Evolutionary conservation across 495 filamentous ascomycete genomes (phyloP).

Genomic region (Neurospora sp.): DNA sequence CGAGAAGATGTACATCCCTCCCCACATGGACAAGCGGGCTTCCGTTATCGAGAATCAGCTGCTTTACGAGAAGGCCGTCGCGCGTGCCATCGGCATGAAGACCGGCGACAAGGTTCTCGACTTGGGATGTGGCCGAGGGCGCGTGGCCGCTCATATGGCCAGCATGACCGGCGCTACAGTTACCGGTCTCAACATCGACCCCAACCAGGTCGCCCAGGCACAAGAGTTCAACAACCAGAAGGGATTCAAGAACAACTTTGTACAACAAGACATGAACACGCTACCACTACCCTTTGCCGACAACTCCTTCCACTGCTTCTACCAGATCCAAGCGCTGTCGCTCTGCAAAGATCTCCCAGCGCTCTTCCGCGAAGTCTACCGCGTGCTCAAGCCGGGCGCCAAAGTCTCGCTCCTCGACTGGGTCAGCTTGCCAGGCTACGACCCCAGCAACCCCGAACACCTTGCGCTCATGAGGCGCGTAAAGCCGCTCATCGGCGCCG

Average conservation of each 20-base stretch:
- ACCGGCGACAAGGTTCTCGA: conserved; percentile 45
- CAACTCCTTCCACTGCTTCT: conserved; percentile 50
- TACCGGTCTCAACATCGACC: conserved; percentile 54
- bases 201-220: conserved; percentile 51
- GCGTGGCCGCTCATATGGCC: conserved; percentile 54
- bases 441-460: conserved; percentile 44
- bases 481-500: conserved; percentile 54
- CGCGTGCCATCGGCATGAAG: conserved; percentile 40
- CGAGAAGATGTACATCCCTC: conserved; percentile 62
- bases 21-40: conserved; percentile 49
- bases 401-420: conserved; percentile 50
- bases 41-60: conserved; percentile 43
- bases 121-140: conserved; percentile 50
- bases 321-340: conserved; percentile 55
- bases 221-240: conserved; percentile 39
- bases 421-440: conserved; percentile 47
- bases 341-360: conserved; percentile 46
- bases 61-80: conserved; percentile 51
- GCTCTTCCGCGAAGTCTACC: conserved; percentile 46
- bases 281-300: conserved; percentile 49
- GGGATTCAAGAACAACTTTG: conserved; percentile 43
- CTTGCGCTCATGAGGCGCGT: conserved; percentile 49
- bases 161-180: conserved; percentile 45
- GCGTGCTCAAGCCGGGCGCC: conserved; percentile 49
- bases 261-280: conserved; percentile 48